Evolutionary conservation across 768 basidiomycete genomes (phyloP).

Genomic region (Naganishia antarctica): DNA sequence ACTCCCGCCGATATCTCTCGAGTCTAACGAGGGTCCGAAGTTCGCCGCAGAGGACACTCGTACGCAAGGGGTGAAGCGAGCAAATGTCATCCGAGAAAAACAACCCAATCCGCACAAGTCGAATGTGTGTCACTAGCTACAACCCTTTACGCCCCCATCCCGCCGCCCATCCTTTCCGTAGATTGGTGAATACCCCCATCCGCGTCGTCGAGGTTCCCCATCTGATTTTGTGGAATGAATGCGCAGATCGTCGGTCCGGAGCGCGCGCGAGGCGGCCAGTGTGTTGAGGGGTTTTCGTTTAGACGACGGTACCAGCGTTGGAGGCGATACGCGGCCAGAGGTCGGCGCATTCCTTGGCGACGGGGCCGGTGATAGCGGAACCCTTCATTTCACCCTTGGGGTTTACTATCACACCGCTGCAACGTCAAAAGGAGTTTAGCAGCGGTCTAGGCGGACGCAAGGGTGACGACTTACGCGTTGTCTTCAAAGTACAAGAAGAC

Average conservation of each 20-base stretch:
- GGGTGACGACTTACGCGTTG: constrained; percentile 23
- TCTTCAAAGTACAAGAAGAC: constrained; percentile 95
- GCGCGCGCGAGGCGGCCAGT: not conserved
- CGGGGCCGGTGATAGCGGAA: constrained; percentile 54
- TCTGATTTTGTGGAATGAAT: not conserved
- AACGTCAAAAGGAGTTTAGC: not conserved
- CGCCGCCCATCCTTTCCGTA: too few relatives aligned
- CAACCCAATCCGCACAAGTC: constrained; percentile 13
- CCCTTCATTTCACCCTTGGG: constrained; percentile 99
- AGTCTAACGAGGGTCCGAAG: too few relatives aligned
- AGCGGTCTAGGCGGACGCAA: not conserved
- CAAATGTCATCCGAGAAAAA: constrained; percentile 13
- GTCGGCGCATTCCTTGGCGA: constrained; percentile 99
- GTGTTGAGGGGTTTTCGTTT: constrained; percentile 42
- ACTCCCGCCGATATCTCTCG: too few relatives aligned
- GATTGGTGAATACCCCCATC: too few relatives aligned
- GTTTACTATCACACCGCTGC: constrained; percentile 91
- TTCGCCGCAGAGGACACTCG: too few relatives aligned
- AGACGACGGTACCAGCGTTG: constrained; percentile 97
- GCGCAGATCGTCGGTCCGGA: not conserved
- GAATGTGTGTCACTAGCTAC: constrained; percentile 4
- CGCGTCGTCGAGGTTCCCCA: not conserved
- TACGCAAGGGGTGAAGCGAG: constrained; percentile 11
- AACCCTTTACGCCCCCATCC: not conserved
- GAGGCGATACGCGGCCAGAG: constrained; percentile 99